These are phyloP conservation scores for Ophiosphaerella narmari DNA, from an alignment of 2,329 filamentous ascomycete species.

Conservation along the genomic window DNA sequence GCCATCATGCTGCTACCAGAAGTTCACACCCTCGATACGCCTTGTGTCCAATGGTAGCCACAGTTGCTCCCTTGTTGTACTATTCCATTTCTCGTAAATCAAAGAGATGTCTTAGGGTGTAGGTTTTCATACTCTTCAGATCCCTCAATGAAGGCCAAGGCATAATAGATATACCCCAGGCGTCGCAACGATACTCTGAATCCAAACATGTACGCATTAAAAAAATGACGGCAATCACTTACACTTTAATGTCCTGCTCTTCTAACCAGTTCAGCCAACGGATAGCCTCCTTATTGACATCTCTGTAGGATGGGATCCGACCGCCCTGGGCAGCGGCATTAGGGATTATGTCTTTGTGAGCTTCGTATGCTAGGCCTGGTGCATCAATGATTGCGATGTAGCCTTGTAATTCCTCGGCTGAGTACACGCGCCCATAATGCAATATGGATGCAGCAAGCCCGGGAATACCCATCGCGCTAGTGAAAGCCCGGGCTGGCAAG, in stretches of 20 bases:
- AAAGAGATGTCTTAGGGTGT: too few species aligned
- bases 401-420: conserved; percentile 25
- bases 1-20: too few species aligned
- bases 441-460: conserved; percentile 38
- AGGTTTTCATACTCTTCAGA: too few species aligned
- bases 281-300: conserved; percentile 61
- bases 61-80: too few species aligned
- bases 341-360: conserved; percentile 58
- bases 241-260: conserved; percentile 65
- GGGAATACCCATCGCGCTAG: conserved; percentile 40
- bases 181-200: neutral
- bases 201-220: too few species aligned
- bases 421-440: conserved; percentile 35
- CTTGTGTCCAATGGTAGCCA: too few species aligned
- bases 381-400: conserved; percentile 68
- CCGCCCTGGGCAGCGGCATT: conserved; percentile 28
- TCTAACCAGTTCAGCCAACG: conserved; percentile 67
- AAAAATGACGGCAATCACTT: conserved; percentile 34
- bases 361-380: conserved; percentile 75
- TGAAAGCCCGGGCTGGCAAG: neutral
- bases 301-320: conserved; percentile 56
- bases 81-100: too few species aligned
- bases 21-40: too few species aligned
- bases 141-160: too few species aligned
- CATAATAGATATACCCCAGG: neutral